Percentiles rank a stretch among this genome's conserved stretches.
These are phyloP conservation scores for Beauveria rudraprayagi DNA, from an alignment of 2,329 filamentous ascomycete genomes.

Conservation along the genomic window DNA sequence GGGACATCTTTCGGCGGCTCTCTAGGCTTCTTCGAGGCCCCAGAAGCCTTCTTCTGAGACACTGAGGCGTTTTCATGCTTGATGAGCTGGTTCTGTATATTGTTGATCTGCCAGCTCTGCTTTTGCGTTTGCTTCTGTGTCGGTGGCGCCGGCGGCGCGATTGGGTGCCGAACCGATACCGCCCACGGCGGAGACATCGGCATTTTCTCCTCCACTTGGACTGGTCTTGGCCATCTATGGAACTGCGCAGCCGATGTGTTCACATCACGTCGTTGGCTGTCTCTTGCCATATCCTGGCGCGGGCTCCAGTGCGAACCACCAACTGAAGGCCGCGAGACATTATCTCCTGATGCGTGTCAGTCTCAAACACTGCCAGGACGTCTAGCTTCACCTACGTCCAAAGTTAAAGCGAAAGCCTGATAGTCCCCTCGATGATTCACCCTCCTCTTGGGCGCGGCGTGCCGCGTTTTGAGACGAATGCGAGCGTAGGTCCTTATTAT, in stretches of 20 bases:
- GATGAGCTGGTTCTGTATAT: not conserved
- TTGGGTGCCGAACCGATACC: not conserved
- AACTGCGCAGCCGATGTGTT: too few species aligned
- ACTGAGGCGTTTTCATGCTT: not conserved
- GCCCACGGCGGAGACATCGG: not conserved
- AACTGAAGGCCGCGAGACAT: not conserved
- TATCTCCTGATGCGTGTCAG: not conserved
- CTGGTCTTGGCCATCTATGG: not conserved
- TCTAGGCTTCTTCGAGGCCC: not conserved
- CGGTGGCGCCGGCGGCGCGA: not conserved
- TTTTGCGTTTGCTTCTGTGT: not conserved
- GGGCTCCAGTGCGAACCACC: constrained; percentile 5
- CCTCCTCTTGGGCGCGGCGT: not conserved
- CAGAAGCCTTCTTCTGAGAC: not conserved
- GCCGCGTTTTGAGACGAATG: not conserved
- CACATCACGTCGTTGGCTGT: not conserved
- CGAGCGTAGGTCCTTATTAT: not conserved
- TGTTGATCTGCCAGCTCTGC: constrained; percentile 7
- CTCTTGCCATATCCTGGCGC: not conserved
- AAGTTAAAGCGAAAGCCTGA: not conserved
- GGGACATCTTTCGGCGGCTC: not conserved
- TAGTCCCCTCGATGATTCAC: not conserved
- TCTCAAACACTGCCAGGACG: not conserved
- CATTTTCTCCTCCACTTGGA: not conserved
- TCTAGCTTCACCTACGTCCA: not conserved